phyloP scores from a whole-genome alignment of 805 yeast species.

The Ogataea nonfermentans region DNA sequence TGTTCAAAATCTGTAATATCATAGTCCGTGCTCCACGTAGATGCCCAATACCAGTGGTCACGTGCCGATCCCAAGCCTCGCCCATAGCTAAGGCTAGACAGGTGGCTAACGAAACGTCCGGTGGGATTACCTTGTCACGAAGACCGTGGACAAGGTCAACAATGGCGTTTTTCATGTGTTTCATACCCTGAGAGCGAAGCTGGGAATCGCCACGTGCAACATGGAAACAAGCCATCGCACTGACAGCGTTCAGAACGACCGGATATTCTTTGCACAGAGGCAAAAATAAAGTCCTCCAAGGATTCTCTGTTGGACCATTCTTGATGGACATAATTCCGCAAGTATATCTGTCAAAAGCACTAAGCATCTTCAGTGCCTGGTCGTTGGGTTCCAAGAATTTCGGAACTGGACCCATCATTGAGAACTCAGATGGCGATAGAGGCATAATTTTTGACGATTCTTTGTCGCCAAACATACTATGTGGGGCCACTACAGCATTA shows the following conservation, averaged over 20 bases:
- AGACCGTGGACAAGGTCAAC: slow-evolving; percentile 59
- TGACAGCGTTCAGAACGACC: slow-evolving; percentile 59
- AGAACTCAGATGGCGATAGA: slow-evolving; percentile 1
- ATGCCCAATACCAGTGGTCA: slow-evolving; percentile 67
- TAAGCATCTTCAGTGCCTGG: slow-evolving; percentile 29
- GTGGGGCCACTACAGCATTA: slow-evolving; percentile 13
- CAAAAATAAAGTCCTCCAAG: slow-evolving; percentile 58
- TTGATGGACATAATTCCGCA: slow-evolving; percentile 60
- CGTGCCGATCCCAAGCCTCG: slow-evolving; percentile 69
- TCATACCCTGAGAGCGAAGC: slow-evolving; percentile 48
- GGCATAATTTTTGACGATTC: background rate
- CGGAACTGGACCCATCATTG: slow-evolving; percentile 18
- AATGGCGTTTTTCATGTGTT: slow-evolving; percentile 60
- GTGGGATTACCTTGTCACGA: slow-evolving; percentile 44
- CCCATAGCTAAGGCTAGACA: slow-evolving; percentile 62
- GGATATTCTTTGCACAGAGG: slow-evolving; percentile 57
- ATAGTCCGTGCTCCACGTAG: slow-evolving; percentile 63
- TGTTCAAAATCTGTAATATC: slow-evolving; percentile 46
- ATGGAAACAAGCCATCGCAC: slow-evolving; percentile 68
- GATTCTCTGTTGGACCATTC: slow-evolving; percentile 63
- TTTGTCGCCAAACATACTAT: slow-evolving; percentile 7
- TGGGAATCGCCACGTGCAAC: slow-evolving; percentile 45
- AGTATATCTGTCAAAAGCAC: slow-evolving; percentile 45
- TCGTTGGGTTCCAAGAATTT: slow-evolving; percentile 29
- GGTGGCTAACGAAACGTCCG: slow-evolving; percentile 65